These are phyloP conservation scores for Fraxinus floribunda DNA, from an alignment of 305 asterid species.

Conservation along the genomic window DNA sequence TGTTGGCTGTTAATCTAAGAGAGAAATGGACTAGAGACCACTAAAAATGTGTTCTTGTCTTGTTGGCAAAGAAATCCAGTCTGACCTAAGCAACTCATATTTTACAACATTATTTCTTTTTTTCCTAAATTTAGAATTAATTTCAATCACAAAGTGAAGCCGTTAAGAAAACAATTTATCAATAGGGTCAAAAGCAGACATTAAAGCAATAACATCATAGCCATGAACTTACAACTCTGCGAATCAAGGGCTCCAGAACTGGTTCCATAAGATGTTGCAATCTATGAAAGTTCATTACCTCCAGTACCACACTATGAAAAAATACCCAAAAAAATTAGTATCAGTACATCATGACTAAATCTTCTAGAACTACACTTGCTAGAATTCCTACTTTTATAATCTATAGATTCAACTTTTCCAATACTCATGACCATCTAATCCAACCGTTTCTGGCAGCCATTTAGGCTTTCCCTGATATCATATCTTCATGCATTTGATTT, in stretches of 20 bases:
- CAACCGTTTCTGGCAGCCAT: background rate
- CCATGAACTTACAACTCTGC: constrained; percentile 74
- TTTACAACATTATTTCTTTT: background rate
- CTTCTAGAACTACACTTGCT: background rate
- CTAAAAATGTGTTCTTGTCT: background rate
- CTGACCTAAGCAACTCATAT: background rate
- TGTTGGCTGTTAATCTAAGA: background rate
- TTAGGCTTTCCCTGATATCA: background rate
- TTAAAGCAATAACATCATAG: background rate
- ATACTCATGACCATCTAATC: background rate
- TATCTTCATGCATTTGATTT: background rate
- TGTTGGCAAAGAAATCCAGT: background rate
- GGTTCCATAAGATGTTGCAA: constrained; percentile 74
- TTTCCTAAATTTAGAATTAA: background rate
- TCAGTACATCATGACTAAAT: background rate
- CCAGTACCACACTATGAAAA: constrained; percentile 61
- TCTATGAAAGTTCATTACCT: constrained; percentile 63
- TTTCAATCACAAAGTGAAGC: background rate
- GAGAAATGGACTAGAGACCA: background rate
- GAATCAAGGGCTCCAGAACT: constrained; percentile 86
- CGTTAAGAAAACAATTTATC: background rate
- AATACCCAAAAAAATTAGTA: constrained; percentile 23
- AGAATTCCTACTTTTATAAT: constrained; percentile 5
- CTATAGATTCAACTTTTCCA: background rate
- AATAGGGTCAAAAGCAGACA: background rate